phyloP scores from a whole-genome alignment of 371 early-diverging fungal species.

The Capillidium rhysosporum region DNA sequence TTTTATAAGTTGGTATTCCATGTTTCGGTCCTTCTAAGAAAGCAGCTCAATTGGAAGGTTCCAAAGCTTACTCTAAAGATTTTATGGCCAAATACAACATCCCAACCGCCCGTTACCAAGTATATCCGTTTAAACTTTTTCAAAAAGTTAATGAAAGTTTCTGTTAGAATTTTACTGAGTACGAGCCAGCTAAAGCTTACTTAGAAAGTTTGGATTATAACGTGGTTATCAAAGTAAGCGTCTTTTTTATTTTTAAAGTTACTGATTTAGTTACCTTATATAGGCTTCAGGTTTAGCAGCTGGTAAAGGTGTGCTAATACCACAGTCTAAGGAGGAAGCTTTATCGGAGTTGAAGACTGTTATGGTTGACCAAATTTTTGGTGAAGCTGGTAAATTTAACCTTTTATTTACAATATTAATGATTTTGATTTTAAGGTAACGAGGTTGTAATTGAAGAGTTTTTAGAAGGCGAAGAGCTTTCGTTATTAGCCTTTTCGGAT shows the following conservation, averaged over 20 bases:
- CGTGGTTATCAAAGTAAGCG: constrained; percentile 51
- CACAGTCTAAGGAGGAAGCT: constrained; percentile 68
- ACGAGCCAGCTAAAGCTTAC: constrained; percentile 51
- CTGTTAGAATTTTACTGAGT: constrained; percentile 61
- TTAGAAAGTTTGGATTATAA: constrained; percentile 30
- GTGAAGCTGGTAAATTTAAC: constrained; percentile 51
- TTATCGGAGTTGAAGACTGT: constrained; percentile 60
- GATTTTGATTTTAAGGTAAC: constrained; percentile 15
- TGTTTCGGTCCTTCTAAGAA: constrained; percentile 82
- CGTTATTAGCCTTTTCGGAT: constrained; percentile 82
- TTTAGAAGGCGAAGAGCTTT: constrained; percentile 79
- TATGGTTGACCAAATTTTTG: constrained; percentile 79
- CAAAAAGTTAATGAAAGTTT: background rate
- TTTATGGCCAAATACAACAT: constrained; percentile 91
- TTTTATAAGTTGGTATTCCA: constrained; percentile 65
- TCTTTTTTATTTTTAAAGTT: background rate
- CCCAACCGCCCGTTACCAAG: constrained; percentile 84
- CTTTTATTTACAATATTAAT: background rate
- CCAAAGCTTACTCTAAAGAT: constrained; percentile 93
- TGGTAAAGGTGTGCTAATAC: constrained; percentile 93
- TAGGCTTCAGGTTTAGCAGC: constrained; percentile 92
- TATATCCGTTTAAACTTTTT: constrained; percentile 8
- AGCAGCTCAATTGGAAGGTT: constrained; percentile 89
- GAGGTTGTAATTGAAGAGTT: constrained; percentile 93
- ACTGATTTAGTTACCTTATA: constrained; percentile 6